Evolutionary conservation across 345 rosid species (phyloP).

Genomic region (Populus nigra): DNA sequence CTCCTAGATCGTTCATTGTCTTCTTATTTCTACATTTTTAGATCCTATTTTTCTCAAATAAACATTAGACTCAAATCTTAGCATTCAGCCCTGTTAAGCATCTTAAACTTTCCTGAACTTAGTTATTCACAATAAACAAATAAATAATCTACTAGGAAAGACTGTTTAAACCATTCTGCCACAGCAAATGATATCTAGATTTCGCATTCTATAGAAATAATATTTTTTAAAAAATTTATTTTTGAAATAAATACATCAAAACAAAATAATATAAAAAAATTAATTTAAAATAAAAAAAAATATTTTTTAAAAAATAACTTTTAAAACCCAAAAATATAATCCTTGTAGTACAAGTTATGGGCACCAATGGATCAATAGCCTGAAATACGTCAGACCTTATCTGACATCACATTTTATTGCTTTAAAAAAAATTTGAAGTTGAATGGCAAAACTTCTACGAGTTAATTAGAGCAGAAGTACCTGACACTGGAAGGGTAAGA

Average conservation of each 20-base stretch:
- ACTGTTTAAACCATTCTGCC: neutral
- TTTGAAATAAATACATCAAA: no score
- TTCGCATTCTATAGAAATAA: no score
- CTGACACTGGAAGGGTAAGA: constrained; percentile 46
- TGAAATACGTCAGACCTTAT: neutral
- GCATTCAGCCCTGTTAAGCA: no score
- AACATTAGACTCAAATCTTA: no score
- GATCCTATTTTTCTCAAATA: no score
- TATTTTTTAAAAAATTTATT: no score
- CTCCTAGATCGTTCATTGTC: neutral
- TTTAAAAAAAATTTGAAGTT: neutral
- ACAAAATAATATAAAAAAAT: no score
- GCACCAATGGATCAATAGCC: neutral
- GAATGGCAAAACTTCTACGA: neutral
- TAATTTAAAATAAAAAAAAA: no score
- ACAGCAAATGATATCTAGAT: neutral
- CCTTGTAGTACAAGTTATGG: neutral
- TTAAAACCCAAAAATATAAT: no score
- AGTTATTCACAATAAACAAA: neutral
- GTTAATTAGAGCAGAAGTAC: constrained; percentile 19
- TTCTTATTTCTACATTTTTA: neutral
- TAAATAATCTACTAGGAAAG: neutral
- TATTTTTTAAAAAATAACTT: no score
- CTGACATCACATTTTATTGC: neutral
- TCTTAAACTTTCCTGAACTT: no score